Base-by-base conservation (phyloP, 768 basidiomycete genomes). In the Clitopilus passeckerianus region DNA sequence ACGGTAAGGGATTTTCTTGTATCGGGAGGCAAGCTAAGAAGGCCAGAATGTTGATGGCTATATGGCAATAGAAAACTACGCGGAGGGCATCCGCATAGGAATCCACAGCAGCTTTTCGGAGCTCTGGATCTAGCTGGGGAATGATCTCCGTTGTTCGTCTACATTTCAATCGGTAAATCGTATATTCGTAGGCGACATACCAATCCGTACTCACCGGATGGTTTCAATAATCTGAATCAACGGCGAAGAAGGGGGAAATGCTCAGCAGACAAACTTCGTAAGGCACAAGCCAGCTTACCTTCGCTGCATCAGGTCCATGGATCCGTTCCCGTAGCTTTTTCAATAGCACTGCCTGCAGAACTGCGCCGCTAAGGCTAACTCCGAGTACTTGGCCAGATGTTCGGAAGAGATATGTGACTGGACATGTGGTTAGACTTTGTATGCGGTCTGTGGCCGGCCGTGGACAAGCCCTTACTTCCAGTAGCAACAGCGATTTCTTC, bases 311-410 rank as follows among this genome's bases (percentile, higher is more conserved):
- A 50, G 90, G 86, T 0, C 92, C 95, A 6, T 79, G 82, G 64
- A 99, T 95, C 56, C 87, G 82, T 61, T 80, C 73, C 59, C 84
- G 82, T 57, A 99, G 77, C 67, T 91, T 85, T 53, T 77, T 71
- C 27, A 87, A 74, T 41, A 99, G 79, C 34, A 96, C 80, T 5
- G 84, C 82, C 72, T 99, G 96, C 33, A 95, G 75, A 24, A 98
- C 71, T 0, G 93, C 89, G 20, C 93, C 91, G 65, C 87, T 87
- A 52, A 95, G 76, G 66, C 91, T 91, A 57, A 99, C 96, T 34
- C 96, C 97, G 57, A 98, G 80, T 22, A 97, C 97, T 77, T 98
- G 96, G 2, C 95, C 95, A 16, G 92, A 90, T 7, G 93, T 95
- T 63, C 95, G 80, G 78, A 95, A 96, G 53, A 97, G 79, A 73